Base-by-base conservation (phyloP, 2,329 filamentous ascomycete species). In the Trichoderma asperellum region DNA sequence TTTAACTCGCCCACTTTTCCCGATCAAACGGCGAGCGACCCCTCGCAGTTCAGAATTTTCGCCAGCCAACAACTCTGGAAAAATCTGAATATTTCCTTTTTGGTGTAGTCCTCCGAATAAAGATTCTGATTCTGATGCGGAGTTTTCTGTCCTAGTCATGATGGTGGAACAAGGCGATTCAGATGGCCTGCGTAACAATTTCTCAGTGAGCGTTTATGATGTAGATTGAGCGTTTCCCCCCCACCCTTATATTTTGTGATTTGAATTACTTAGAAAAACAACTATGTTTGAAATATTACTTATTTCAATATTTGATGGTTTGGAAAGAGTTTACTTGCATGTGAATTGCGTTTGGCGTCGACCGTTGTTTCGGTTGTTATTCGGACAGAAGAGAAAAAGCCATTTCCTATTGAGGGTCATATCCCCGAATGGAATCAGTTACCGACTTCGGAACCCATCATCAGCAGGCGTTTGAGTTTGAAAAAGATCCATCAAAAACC, bases 391-490 rank as follows among this genome's bases (percentile, higher is more conserved):
- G 37, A 5, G 32, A 10, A 8, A 40, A 29, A 21, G 27, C 24
- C 4, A 59, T 52, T 37, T 21, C 40, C 55, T n/a, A 16, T 59
- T 59, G 29, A 21, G 21, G 64, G 5, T 6, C 12, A 24, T 2
- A 52, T 32, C 16, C 16, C 53, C 29, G 53, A 52, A 43, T 58
- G 10, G 57, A 37, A 12, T 43, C 12, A 21, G 57, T 58, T 58
- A 37, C 64, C 64, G 64, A 67, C 40, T 35, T 67, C 55, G 55
- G 37, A 58, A 35, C 16, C 6, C 24, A n/a, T 29, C 40, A n/a
- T 32, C 14, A 67, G n/a, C 16, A 52, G 64, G 64, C 64, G 64
- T 67, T 59, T 58, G 53, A 59, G n/a, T 67, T 67, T 32, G 29
- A 11, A 59, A 52, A 3, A 49, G 18, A 67, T 52, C 64, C 64